Evolutionary conservation across 1,284 basidiomycete genomes (phyloP).

Genomic region (Hemileia vastatrix): DNA sequence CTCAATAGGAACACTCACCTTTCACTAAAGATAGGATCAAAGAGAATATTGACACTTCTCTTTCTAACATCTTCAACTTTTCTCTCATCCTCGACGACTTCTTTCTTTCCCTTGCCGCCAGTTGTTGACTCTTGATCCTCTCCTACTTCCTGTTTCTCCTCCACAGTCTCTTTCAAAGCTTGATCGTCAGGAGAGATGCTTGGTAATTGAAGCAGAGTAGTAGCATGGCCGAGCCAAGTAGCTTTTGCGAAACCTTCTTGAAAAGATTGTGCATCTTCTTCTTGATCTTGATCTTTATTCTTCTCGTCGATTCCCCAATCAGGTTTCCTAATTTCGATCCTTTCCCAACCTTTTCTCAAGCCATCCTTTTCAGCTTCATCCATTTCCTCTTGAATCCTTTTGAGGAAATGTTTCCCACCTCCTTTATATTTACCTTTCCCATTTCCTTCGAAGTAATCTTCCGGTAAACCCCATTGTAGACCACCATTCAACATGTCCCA

Average conservation of each 20-base stretch:
- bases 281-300: background rate
- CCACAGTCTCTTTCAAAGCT: conserved; percentile 11
- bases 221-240: conserved; percentile 25
- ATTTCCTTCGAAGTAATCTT: too few relatives aligned
- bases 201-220: conserved; percentile 21
- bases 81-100: background rate
- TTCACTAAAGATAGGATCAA: conserved; percentile 7
- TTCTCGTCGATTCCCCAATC: conserved; percentile 25
- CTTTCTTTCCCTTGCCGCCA: background rate
- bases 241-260: conserved; percentile 9
- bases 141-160: conserved; percentile 7
- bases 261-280: background rate
- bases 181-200: conserved; percentile 26
- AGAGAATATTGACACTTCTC: background rate
- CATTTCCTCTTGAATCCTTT: conserved; percentile 23
- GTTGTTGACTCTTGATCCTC: conserved; percentile 7
- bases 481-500: too few relatives aligned
- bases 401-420: conserved; percentile 23
- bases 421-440: conserved; percentile 4
- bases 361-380: conserved; percentile 16
- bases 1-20: conserved; percentile 7
- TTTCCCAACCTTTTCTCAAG: conserved; percentile 27
- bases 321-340: conserved; percentile 24
- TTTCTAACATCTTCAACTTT: conserved; percentile 7
- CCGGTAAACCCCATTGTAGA: too few relatives aligned